Evolutionary conservation across 208 protist genomes (phyloP), one percentile per base, ranked within the genome.

Genomic region (Wallacemonas sp.): DNA sequence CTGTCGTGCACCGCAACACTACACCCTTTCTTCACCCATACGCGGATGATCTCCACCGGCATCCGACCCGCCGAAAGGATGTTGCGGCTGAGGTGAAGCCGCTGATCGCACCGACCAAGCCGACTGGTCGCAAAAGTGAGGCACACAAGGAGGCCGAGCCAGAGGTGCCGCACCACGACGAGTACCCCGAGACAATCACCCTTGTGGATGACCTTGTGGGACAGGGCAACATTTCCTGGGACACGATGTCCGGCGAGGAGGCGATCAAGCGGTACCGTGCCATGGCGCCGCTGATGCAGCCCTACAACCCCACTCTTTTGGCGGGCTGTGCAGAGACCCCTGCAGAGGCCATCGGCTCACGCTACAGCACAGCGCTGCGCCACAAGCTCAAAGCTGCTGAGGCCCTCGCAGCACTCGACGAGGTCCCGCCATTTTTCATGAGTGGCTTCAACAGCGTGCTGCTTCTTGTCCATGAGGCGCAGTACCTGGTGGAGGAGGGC

Each of bases 401-500:
- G 67, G 74, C 77, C 34, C 78, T 95, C 8, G 66, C 75, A 46
- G 75, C 79, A n/a, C 72, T 95, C 8, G 42, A 66, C 15, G 59
- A 82, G 24, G 70, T 80, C 2, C 90, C 90, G 59, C 86, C 86
- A n/a, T 95, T 94, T 75, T 70, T 95, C 34, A 97, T 97, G 92
- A 77, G 80, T 49, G 86, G 88, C 22, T 95, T 95, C 75, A 94
- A 97, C 75, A 94, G 83, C 68, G 86, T 73, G 12, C 49, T 97
- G 27, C 53, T 82, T 17, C 81, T 78, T 26, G 69, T 96, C 31
- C 78, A 91, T 53, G 53, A 85, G 49, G 69, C 68, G 45, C 82
- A 96, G 73, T 62, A 70, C 11, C 55, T 77, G 47, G 67, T 94
- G 17, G 67, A 59, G 6, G 36, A 46, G 12, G 88, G 86, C 8